These are phyloP conservation scores for Dothideomycetidae sp. DNA, from an alignment of 2,329 filamentous ascomycete species.

Conservation along the genomic window DNA sequence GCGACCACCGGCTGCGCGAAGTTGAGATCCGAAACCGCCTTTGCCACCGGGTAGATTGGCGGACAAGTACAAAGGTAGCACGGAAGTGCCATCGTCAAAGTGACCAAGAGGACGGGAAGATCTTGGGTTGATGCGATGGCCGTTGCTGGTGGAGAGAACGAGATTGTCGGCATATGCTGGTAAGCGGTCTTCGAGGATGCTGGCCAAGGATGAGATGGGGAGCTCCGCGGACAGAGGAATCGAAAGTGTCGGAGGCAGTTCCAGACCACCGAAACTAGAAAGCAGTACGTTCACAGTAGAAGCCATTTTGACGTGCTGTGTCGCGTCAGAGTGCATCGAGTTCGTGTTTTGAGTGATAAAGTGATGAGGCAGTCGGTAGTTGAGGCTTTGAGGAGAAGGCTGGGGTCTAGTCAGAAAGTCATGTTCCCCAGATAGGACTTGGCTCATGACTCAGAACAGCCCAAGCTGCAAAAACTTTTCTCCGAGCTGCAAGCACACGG, in stretches of 20 bases:
- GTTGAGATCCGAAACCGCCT: slow-evolving; percentile 92
- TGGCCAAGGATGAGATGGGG: slow-evolving; percentile 50
- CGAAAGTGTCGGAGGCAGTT: slow-evolving; percentile 67
- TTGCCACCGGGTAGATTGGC: slow-evolving; percentile 80
- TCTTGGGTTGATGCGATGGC: slow-evolving; percentile 48
- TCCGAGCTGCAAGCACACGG: slow-evolving; percentile 1
- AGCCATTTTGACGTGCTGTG: slow-evolving; percentile 7
- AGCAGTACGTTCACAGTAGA: slow-evolving; percentile 61
- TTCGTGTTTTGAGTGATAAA: too few relatives aligned
- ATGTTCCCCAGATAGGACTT: not conserved
- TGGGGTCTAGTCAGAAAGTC: too few relatives aligned
- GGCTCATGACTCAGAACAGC: not conserved
- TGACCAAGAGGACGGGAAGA: slow-evolving; percentile 42
- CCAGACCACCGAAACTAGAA: slow-evolving; percentile 68
- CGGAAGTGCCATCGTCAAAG: slow-evolving; percentile 31
- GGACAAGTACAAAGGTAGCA: slow-evolving; percentile 71
- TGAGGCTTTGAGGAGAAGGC: too few relatives aligned
- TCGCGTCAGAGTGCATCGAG: too few relatives aligned
- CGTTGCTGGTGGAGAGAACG: slow-evolving; percentile 69
- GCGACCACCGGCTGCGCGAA: slow-evolving; percentile 89
- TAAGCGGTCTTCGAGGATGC: slow-evolving; percentile 41
- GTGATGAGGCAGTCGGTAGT: too few relatives aligned
- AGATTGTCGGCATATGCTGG: slow-evolving; percentile 46
- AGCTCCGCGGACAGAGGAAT: slow-evolving; percentile 55
- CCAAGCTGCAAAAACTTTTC: slow-evolving; percentile 5